Conservation (phyloP, 2,329 filamentous ascomycete genomes). For the Nannizziopsis arthrosporioides region DNA sequence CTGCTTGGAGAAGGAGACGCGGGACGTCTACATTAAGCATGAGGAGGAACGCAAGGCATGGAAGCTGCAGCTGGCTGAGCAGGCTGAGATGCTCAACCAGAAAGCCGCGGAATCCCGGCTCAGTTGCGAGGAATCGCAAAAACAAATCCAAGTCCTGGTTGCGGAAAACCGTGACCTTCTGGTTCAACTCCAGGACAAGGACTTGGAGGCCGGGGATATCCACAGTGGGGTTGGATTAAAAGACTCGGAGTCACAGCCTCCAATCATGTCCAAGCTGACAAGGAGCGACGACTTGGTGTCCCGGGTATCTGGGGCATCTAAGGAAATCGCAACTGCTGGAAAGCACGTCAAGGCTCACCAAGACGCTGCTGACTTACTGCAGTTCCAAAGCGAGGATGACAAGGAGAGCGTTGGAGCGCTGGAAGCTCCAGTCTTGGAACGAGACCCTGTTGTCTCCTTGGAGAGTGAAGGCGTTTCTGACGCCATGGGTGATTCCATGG, state of each 20-base stretch:
- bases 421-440: slow-evolving; percentile 7
- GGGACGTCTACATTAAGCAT: neutral
- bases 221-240: neutral
- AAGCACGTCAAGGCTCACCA: neutral
- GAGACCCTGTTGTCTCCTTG: slow-evolving; percentile 2
- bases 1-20: neutral
- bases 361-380: neutral
- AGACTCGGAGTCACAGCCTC: slow-evolving; percentile 1
- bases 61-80: neutral
- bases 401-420: slow-evolving; percentile 3
- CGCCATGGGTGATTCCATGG: neutral
- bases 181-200: neutral
- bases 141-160: neutral
- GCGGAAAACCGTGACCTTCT: neutral
- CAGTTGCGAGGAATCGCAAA: neutral
- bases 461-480: slow-evolving; percentile 1
- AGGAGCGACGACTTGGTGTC: neutral
- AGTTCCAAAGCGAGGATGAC: slow-evolving; percentile 4
- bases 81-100: neutral
- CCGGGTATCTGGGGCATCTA: neutral
- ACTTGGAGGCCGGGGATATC: neutral
- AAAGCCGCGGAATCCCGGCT: neutral
- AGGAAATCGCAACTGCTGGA: slow-evolving; percentile 2
- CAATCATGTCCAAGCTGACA: slow-evolving; percentile 1
- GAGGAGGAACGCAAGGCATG: neutral